Base-by-base conservation (phyloP, 139 green algal genomes). In the Raphidocelis subcapitata region DNA sequence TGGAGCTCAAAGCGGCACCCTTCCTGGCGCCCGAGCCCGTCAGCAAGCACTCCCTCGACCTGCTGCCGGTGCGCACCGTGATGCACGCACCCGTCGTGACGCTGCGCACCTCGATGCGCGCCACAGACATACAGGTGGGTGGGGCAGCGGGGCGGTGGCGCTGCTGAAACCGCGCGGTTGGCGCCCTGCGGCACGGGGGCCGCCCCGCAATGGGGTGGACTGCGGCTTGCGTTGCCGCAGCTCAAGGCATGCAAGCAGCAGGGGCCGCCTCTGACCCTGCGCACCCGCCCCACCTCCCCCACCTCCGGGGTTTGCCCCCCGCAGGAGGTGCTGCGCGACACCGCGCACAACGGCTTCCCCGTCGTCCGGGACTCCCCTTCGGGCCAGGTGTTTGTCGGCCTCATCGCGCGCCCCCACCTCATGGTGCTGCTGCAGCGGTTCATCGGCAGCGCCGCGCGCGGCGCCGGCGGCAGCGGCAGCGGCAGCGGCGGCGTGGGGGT, bases 1-100 rank as follows among this genome's bases (percentile, higher is more conserved):
- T 97, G 69, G 90, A 92, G 57, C 82, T 86, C 49, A 95, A 94
- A 71, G 95, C 90, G 67, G 88, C 94, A 66, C 92, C 92, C 52
- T 95, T 93, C 72, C 79, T 97, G 51, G 81, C 84, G 49, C 60
- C 71, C 2, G 79, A 89, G 65, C 84, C 84, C 8, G 57, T 75
- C 44, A 79, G 65, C 74, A 81, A 66, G 61, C 79, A 79, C 67
- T 82, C 66, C 18, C 67, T 93, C 23, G 89, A 94, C 33, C 75
- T 95, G 35, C 26, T 93, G 36, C 82, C 85, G 5, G 82, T 92
- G 10, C 65, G 69, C 59, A 51, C 75, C 21, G 75, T 89, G 18
- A 94, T 92, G 86, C 55, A 60, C 2, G 55, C 62, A 5, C 46
- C 62, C 31, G 41, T 26, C 5, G 24, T 75, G 37, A 52, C 61